Conservation (phyloP, 192 early-diverging fungal species). For the Podila minutissima region DNA sequence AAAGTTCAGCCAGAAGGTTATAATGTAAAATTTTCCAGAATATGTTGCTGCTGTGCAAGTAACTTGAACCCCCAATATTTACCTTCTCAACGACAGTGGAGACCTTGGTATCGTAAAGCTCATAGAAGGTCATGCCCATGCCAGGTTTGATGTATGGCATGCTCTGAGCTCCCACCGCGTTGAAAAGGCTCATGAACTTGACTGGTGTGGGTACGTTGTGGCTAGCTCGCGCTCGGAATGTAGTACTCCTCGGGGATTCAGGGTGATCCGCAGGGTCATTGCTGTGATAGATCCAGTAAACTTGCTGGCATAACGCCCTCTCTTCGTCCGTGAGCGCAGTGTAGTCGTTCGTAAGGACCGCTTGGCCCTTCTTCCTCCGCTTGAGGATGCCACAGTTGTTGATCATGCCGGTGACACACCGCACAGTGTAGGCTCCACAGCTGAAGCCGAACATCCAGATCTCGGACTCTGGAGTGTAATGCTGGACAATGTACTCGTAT, state of each 20-base stretch:
- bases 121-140: slow-evolving; percentile 1
- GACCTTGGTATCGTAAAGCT: slow-evolving; percentile 17
- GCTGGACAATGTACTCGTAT: slow-evolving; percentile 14
- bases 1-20: slow-evolving; percentile 5
- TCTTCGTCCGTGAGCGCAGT: neutral
- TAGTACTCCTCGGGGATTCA: neutral
- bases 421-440: slow-evolving; percentile 20
- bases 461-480: slow-evolving; percentile 18
- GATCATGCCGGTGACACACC: slow-evolving; percentile 36
- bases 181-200: slow-evolving; percentile 4
- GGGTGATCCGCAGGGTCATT: neutral
- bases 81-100: slow-evolving; percentile 19
- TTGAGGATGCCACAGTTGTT: slow-evolving; percentile 31
- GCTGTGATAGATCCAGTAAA: slow-evolving; percentile 19
- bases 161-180: slow-evolving; percentile 10
- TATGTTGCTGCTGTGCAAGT: neutral
- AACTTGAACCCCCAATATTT: neutral
- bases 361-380: slow-evolving; percentile 9
- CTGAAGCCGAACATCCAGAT: slow-evolving; percentile 52
- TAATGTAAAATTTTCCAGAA: neutral
- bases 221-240: slow-evolving; percentile 10
- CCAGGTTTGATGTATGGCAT: slow-evolving; percentile 9
- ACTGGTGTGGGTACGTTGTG: slow-evolving; percentile 8
- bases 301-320: neutral
- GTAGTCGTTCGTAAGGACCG: neutral